phyloP scores from a whole-genome alignment of 345 rosid species.

The Salix udensis region DNA sequence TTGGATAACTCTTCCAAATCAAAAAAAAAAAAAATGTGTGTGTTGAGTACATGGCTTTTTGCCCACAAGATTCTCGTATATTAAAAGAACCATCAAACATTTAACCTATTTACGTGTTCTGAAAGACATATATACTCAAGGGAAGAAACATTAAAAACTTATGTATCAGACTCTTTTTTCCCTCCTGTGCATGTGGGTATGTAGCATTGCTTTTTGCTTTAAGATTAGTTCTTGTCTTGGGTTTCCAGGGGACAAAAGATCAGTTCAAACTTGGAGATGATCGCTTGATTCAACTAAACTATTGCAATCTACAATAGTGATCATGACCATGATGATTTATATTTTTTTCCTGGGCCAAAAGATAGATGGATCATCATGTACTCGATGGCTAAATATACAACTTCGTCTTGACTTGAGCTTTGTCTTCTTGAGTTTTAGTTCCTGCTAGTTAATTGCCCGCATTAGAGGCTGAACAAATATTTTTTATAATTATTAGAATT shows the following conservation, averaged over 20 bases:
- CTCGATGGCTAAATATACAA: too few species aligned
- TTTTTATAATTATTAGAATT: too few species aligned
- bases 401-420: too few species aligned
- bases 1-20: constrained; percentile 12
- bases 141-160: background rate
- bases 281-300: background rate
- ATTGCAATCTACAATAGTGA: background rate
- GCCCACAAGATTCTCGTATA: constrained; percentile 17
- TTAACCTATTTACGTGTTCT: constrained; percentile 16
- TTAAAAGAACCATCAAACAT: constrained; percentile 19
- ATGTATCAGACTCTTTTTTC: too few species aligned
- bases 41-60: background rate
- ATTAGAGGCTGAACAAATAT: too few species aligned
- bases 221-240: background rate
- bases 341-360: too few species aligned
- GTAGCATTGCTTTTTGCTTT: constrained; percentile 3
- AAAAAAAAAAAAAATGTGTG: background rate
- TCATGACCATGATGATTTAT: constrained; percentile 1
- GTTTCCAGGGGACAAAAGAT: constrained; percentile 5
- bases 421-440: too few species aligned
- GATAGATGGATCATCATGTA: too few species aligned
- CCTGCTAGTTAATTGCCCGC: too few species aligned
- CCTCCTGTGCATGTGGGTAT: background rate
- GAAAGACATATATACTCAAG: background rate
- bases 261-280: constrained; percentile 9